Percentiles rank a stretch among this genome's conserved stretches.
Conservation (phyloP, 208 protist genomes). For the Paratrypanosoma confusum region DNA sequence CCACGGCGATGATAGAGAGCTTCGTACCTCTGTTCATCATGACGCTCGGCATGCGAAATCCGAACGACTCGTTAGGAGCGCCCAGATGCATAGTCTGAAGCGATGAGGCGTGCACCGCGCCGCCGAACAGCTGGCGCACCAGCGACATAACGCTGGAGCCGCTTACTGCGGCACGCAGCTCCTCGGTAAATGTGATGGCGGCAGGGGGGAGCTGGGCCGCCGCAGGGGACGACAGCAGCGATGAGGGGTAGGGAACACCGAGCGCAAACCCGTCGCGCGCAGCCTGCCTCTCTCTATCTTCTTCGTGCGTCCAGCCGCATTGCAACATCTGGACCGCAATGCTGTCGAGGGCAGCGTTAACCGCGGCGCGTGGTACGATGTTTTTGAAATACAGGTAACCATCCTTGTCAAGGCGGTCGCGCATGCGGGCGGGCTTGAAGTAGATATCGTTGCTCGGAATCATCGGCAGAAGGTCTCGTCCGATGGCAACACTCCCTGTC, state of each 20-base stretch:
- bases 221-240: slow-evolving; percentile 2
- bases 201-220: slow-evolving; percentile 35
- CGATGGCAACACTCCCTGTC: slow-evolving; percentile 31
- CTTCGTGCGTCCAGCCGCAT: slow-evolving; percentile 44
- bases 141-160: slow-evolving; percentile 76
- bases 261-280: slow-evolving; percentile 47
- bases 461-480: slow-evolving; percentile 48
- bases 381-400: slow-evolving; percentile 84
- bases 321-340: slow-evolving; percentile 47
- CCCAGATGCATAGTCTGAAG: slow-evolving; percentile 69
- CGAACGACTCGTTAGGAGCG: slow-evolving; percentile 45
- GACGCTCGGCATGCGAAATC: slow-evolving; percentile 70
- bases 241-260: slow-evolving; percentile 51
- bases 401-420: slow-evolving; percentile 64
- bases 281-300: slow-evolving; percentile 26
- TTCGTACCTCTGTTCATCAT: slow-evolving; percentile 69
- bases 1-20: slow-evolving; percentile 55
- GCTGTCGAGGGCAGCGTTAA: slow-evolving; percentile 46
- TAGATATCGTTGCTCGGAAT: slow-evolving; percentile 80
- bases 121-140: slow-evolving; percentile 79
- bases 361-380: slow-evolving; percentile 45
- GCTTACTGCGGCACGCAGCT: slow-evolving; percentile 48
- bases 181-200: slow-evolving; percentile 41
- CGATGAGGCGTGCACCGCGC: slow-evolving; percentile 27
- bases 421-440: slow-evolving; percentile 73